Base-by-base conservation (phyloP, 371 early-diverging fungal genomes). In the Saksenaea vasiformis region DNA sequence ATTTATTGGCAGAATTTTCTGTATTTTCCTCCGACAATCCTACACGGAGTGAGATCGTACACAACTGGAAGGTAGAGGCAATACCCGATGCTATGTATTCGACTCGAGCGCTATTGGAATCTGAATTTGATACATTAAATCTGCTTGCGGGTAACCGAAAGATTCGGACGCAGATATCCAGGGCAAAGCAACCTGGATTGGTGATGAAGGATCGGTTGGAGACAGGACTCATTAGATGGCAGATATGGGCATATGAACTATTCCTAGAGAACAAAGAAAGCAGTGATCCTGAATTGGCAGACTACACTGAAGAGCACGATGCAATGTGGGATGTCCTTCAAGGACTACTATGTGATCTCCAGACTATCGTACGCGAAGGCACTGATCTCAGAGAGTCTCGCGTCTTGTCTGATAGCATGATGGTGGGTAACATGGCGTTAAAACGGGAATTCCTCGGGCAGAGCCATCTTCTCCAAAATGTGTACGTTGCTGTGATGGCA, bases 251-350 rank as follows among this genome's bases (percentile, higher is more conserved):
- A 0, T 76, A 81, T 57, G 81, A 81, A 37, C 66, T 69, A 10
- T 78, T 76, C 36, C 36, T 76, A 4, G 22, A 15, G 14, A 36
- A 39, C 61, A 54, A 38, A 26, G 37, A 14, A 35, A 61, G 17
- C 38, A 61, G 38, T 31, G n/a, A 37, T 11, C 36, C 15, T 26
- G 53, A 53, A n/a, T 27, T 9, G 15, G 17, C 19, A 31, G 43
- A 54, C 35, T 26, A 60, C 14, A 39, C 22, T 8, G 53, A 58
- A 24, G 58, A 36, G 15, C 31, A 55, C 24, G 14, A 26, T 8
- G 71, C 78, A 5, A 56, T 71, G 1, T 81, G 81, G 81, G 81
- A 81, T 64, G 67, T 73, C 5, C 55, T 78, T 17, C 78, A 81
- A 60, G 81, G 81, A 0, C 37, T 78, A 10, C 35, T 76, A 26